Conservation (phyloP, 345 rosid species). For the Euphorbia peplus region DNA sequence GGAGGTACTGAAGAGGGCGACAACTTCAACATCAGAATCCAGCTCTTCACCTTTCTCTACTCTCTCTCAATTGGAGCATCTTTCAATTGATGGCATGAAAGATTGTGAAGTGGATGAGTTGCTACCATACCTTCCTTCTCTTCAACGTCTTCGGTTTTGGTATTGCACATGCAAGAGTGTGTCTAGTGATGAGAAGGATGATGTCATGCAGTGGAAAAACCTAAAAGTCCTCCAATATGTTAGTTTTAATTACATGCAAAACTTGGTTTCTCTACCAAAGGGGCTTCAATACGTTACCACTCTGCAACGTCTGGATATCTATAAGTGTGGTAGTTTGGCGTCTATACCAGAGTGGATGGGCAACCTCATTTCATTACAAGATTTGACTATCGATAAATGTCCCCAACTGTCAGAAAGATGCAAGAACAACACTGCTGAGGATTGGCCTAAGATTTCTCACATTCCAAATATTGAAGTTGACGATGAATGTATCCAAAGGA, state of each 20-base stretch:
- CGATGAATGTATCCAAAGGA: neutral
- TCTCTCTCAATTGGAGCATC: neutral
- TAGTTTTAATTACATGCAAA: neutral
- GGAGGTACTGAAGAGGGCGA: neutral
- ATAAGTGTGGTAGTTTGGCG: neutral
- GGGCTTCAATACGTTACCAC: slow-evolving; percentile 12
- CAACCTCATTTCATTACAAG: slow-evolving; percentile 6
- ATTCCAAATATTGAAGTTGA: neutral
- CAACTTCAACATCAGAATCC: neutral
- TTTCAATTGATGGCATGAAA: neutral
- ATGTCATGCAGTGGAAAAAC: slow-evolving; percentile 6
- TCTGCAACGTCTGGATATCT: neutral
- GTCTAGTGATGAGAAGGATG: no score
- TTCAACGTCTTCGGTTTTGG: neutral
- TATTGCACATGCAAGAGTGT: no score
- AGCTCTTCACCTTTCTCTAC: neutral
- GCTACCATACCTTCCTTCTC: slow-evolving; percentile 6
- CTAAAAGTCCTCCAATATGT: slow-evolving; percentile 12
- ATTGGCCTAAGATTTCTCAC: slow-evolving; percentile 19
- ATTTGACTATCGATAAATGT: neutral
- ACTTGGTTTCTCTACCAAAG: slow-evolving; percentile 14
- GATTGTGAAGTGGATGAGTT: neutral
- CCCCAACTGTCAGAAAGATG: neutral
- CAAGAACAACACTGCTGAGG: neutral
- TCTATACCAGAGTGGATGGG: slow-evolving; percentile 15